Evolutionary conservation across 2,329 filamentous ascomycete species (phyloP).

Genomic region (Tolypocladium inflatum): DNA sequence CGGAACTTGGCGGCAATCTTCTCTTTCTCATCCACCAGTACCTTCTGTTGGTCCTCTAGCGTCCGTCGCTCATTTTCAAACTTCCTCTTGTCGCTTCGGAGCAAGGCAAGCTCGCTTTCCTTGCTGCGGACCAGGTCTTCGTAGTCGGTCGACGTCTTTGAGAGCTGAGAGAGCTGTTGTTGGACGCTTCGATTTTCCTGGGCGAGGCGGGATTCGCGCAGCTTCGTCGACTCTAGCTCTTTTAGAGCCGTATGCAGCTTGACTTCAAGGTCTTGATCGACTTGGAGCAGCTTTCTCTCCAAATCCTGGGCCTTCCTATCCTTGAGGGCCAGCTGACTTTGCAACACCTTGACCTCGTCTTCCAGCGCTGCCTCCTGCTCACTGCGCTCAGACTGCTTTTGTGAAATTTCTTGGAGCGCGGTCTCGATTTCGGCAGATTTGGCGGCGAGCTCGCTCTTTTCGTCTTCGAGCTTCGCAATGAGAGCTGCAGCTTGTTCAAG

Average conservation of each 20-base stretch:
- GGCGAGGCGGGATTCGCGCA: constrained; percentile 64
- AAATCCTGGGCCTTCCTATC: constrained; percentile 84
- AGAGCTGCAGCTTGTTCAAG: constrained; percentile 86
- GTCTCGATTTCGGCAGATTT: constrained; percentile 61
- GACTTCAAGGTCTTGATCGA: constrained; percentile 81
- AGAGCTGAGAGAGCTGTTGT: constrained; percentile 76
- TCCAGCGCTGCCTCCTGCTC: constrained; percentile 67
- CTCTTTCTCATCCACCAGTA: constrained; percentile 67
- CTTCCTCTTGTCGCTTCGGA: constrained; percentile 76
- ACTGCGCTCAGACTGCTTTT: constrained; percentile 62
- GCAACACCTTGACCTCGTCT: constrained; percentile 82
- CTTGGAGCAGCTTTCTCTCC: constrained; percentile 72
- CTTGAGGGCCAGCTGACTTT: constrained; percentile 81
- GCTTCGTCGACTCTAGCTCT: constrained; percentile 64
- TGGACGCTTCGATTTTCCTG: constrained; percentile 77
- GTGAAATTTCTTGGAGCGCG: constrained; percentile 61
- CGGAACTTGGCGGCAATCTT: constrained; percentile 66
- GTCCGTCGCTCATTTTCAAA: constrained; percentile 70
- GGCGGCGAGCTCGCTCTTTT: constrained; percentile 66
- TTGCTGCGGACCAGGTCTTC: constrained; percentile 90
- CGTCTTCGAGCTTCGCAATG: constrained; percentile 75
- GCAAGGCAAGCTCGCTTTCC: constrained; percentile 80
- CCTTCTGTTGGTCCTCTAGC: constrained; percentile 70
- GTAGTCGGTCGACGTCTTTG: constrained; percentile 86
- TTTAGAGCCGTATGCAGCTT: constrained; percentile 72